Conservation (phyloP, 202 grass and related monocot species). For the Sporobolus alterniflorus region DNA sequence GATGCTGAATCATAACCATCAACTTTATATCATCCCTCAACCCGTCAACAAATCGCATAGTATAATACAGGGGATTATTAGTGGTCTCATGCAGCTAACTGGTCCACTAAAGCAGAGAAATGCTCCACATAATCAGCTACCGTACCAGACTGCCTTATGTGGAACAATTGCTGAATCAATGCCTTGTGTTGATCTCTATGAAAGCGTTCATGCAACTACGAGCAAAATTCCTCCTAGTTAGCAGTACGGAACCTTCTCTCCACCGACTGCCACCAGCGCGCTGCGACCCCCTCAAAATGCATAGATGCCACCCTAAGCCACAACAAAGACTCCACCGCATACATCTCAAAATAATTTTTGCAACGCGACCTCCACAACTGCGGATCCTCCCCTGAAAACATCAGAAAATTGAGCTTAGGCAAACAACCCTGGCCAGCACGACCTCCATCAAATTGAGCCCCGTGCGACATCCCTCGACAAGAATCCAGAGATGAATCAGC, state of each 20-base stretch:
- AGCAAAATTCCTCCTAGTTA: background rate
- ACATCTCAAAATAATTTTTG: background rate
- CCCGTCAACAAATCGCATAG: no score
- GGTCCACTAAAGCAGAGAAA: background rate
- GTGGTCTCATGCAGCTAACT: background rate
- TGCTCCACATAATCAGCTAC: background rate
- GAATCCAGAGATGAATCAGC: no score
- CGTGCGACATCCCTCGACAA: no score
- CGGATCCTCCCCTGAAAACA: background rate
- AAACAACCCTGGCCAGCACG: background rate
- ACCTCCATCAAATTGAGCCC: no score
- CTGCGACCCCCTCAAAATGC: background rate
- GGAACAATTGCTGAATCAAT: background rate
- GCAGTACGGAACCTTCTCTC: background rate
- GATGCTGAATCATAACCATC: no score
- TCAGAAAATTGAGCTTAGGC: background rate
- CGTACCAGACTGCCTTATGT: background rate
- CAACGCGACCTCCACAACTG: background rate
- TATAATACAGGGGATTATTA: background rate
- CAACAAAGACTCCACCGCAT: fast-evolving
- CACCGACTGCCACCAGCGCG: background rate
- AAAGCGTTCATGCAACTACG: background rate
- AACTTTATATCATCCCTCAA: no score
- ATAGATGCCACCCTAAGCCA: background rate
- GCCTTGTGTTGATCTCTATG: background rate